A percentile compares a stretch with the other conserved stretches of the same genome.
Conservation (phyloP, 768 basidiomycete genomes). For the Boletus patriciae region DNA sequence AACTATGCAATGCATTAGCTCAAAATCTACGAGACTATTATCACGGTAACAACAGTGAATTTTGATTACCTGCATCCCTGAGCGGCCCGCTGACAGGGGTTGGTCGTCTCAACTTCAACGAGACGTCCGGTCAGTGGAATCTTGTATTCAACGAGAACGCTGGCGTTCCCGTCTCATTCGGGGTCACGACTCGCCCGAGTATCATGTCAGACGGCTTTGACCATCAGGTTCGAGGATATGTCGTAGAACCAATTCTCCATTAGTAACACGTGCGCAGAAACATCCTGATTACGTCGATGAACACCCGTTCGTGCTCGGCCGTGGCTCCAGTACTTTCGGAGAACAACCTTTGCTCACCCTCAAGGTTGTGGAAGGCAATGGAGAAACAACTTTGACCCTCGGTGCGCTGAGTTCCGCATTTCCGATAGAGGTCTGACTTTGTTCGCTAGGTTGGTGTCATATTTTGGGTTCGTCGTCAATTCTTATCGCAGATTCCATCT, state of each 20-base stretch:
- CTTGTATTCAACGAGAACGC: not conserved
- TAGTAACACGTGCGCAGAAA: not conserved
- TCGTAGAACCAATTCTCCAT: not conserved
- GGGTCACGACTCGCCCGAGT: not conserved
- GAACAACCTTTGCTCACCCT: slow-evolving; percentile 3
- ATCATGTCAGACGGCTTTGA: slow-evolving; percentile 2
- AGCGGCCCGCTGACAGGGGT: not conserved
- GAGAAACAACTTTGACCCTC: slow-evolving; percentile 2
- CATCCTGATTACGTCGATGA: slow-evolving; percentile 1
- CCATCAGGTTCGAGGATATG: not conserved
- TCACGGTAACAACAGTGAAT: not conserved
- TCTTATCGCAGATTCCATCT: not conserved
- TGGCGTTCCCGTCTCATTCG: slow-evolving; percentile 1
- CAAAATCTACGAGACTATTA: not conserved
- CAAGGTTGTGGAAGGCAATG: slow-evolving; percentile 3
- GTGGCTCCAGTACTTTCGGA: not conserved
- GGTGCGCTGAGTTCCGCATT: not conserved
- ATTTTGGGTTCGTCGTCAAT: slow-evolving; percentile 1
- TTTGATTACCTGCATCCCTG: not conserved
- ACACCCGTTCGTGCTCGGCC: not conserved
- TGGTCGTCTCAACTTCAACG: not conserved
- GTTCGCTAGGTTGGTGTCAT: not conserved
- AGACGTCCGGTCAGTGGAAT: not conserved
- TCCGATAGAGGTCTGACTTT: not conserved
- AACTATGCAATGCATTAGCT: not conserved